Evolutionary conservation across 768 basidiomycete species (phyloP).

Genomic region (Lanmaoa rubissima): DNA sequence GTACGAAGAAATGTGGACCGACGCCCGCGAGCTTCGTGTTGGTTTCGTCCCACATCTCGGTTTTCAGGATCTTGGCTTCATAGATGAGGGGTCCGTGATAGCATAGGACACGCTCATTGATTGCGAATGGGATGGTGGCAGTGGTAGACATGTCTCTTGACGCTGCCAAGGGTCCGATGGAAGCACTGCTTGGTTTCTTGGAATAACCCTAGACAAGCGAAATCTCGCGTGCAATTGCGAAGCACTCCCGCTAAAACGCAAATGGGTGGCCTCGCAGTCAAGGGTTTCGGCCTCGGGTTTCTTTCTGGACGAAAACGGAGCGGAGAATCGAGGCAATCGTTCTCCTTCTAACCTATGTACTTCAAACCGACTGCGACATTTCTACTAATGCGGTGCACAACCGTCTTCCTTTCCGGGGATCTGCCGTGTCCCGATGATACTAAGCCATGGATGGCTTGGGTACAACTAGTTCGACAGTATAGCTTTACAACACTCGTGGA

Average conservation of each 20-base stretch:
- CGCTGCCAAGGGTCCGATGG: not conserved
- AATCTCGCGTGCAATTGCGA: not conserved
- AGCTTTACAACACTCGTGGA: no score
- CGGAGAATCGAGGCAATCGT: not conserved
- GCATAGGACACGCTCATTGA: constrained; percentile 83
- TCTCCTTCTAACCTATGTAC: not conserved
- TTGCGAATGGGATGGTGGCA: constrained; percentile 38
- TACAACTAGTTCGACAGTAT: not conserved
- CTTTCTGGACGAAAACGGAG: not conserved
- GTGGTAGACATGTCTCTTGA: constrained; percentile 12
- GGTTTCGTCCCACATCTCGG: constrained; percentile 61
- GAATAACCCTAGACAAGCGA: no score
- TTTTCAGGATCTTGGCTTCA: constrained; percentile 86
- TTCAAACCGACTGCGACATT: not conserved
- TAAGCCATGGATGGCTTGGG: not conserved
- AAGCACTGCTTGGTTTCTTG: no score
- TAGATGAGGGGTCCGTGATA: constrained; percentile 96
- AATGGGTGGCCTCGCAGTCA: not conserved
- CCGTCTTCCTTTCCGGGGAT: not conserved
- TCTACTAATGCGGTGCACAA: not conserved
- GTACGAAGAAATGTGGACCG: constrained; percentile 90
- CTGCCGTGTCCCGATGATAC: not conserved
- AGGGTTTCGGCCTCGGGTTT: not conserved
- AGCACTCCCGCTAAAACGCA: not conserved
- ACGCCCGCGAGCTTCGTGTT: constrained; percentile 55